These are phyloP conservation scores for Vaccinium vitisidaea DNA, from an alignment of 148 eudicot genomes.

Conservation along the genomic window DNA sequence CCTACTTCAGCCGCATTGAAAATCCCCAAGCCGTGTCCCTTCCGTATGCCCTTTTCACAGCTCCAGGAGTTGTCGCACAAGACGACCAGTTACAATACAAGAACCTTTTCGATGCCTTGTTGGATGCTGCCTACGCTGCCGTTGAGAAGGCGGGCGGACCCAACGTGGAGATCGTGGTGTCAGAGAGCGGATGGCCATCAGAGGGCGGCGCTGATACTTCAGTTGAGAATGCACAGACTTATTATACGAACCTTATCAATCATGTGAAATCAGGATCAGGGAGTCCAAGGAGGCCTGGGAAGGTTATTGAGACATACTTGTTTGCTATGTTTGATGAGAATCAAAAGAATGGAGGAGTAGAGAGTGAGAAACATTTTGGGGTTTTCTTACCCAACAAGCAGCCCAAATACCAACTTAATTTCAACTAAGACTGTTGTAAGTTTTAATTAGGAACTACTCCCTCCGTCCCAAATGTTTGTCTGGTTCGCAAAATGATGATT, in stretches of 20 bases:
- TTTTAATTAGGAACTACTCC: no score
- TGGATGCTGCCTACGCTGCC: background rate
- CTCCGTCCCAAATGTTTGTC: no score
- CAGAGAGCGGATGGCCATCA: slow-evolving; percentile 12
- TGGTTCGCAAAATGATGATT: no score
- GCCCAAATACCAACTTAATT: background rate
- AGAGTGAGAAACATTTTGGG: background rate
- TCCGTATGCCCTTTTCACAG: background rate
- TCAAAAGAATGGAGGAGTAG: background rate
- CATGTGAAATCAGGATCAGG: background rate
- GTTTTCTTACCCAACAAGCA: background rate
- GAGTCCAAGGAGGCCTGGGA: background rate
- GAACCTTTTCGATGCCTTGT: background rate
- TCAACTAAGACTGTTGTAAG: background rate
- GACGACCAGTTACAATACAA: background rate
- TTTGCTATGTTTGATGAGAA: background rate
- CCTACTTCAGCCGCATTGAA: background rate
- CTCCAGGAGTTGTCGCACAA: background rate
- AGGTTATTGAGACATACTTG: background rate
- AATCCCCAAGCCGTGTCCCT: background rate
- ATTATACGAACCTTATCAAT: background rate
- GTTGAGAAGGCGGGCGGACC: background rate
- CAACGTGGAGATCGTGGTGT: background rate
- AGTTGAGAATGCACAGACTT: background rate
- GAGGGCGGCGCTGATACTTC: background rate